Evolutionary conservation across 768 basidiomycete species (phyloP).

Genomic region (Hygrophorus pudorinus): DNA sequence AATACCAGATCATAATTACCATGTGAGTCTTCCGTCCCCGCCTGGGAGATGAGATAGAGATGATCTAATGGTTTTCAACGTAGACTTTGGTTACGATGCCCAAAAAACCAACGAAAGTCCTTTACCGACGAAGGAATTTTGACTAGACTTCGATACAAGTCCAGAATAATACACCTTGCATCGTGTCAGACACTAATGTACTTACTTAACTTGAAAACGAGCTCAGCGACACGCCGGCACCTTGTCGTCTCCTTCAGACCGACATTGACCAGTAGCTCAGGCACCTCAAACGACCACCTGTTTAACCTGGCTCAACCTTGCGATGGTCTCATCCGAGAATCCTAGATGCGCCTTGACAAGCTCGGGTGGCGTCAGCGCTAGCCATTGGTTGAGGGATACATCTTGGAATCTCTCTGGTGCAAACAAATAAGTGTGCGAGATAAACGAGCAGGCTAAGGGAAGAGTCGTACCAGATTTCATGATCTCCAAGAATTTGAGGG

Average conservation of each 20-base stretch:
- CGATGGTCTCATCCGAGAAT: constrained; percentile 26
- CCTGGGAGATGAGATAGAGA: too few relatives aligned
- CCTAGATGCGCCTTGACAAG: constrained; percentile 37
- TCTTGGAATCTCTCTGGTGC: constrained; percentile 21
- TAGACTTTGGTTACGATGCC: constrained; percentile 97
- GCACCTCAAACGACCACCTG: constrained; percentile 26
- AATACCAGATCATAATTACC: constrained; percentile 84
- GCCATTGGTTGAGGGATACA: constrained; percentile 18
- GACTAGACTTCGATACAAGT: too few relatives aligned
- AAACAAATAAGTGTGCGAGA: background rate
- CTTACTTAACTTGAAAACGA: too few relatives aligned
- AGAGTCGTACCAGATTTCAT: constrained; percentile 28
- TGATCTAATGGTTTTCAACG: too few relatives aligned
- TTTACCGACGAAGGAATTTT: constrained; percentile 56
- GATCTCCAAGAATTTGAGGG: constrained; percentile 38
- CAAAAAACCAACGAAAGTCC: constrained; percentile 51
- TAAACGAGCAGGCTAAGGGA: background rate
- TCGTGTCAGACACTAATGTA: too few relatives aligned
- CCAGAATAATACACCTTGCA: too few relatives aligned
- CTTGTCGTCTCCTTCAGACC: too few relatives aligned
- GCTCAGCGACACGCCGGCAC: too few relatives aligned
- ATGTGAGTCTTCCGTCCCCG: constrained; percentile 44
- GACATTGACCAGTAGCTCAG: too few relatives aligned
- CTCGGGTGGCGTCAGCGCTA: constrained; percentile 35
- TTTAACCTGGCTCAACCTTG: constrained; percentile 30